phyloP scores from a whole-genome alignment of 805 yeast species.

The Saccharomycopsis schoenii region DNA sequence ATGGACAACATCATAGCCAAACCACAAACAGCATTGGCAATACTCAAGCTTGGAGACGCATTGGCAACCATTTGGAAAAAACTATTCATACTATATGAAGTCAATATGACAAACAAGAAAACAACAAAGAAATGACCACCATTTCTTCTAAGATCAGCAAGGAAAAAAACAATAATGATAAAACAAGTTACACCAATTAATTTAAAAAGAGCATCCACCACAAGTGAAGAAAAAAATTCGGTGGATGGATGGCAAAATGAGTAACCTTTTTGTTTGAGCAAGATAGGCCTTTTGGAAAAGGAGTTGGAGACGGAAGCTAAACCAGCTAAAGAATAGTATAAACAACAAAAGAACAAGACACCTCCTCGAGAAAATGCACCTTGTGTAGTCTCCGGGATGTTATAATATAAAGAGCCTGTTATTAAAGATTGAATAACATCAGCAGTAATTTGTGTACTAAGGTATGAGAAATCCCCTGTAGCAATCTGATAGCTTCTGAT shows the following conservation, averaged over 20 bases:
- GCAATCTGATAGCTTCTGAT: slow-evolving; percentile 46
- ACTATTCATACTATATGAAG: slow-evolving; percentile 39
- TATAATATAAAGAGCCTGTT: slow-evolving; percentile 52
- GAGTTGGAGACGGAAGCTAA: slow-evolving; percentile 33
- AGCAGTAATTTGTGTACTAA: slow-evolving; percentile 36
- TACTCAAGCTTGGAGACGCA: slow-evolving; percentile 36
- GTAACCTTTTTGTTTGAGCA: slow-evolving; percentile 61
- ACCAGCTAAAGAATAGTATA: slow-evolving; percentile 42
- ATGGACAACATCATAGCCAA: slow-evolving; percentile 38
- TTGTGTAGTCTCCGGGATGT: slow-evolving; percentile 37
- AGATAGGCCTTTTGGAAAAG: slow-evolving; percentile 46
- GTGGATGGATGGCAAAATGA: slow-evolving; percentile 67
- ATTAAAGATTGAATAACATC: slow-evolving; percentile 48
- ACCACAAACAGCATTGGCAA: slow-evolving; percentile 56
- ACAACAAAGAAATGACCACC: slow-evolving; percentile 48
- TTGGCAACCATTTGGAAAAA: slow-evolving; percentile 49
- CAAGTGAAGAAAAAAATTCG: slow-evolving; percentile 53
- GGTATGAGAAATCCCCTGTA: slow-evolving; percentile 46
- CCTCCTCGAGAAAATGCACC: slow-evolving; percentile 63
- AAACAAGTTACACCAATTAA: slow-evolving; percentile 35
- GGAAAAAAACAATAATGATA: slow-evolving; percentile 43
- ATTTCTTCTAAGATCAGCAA: slow-evolving; percentile 38
- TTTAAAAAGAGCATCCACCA: slow-evolving; percentile 59
- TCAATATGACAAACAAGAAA: slow-evolving; percentile 34
- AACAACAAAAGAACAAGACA: slow-evolving; percentile 45